phyloP scores from a whole-genome alignment of 192 early-diverging fungal genomes.

The Backusella macrospora region DNA sequence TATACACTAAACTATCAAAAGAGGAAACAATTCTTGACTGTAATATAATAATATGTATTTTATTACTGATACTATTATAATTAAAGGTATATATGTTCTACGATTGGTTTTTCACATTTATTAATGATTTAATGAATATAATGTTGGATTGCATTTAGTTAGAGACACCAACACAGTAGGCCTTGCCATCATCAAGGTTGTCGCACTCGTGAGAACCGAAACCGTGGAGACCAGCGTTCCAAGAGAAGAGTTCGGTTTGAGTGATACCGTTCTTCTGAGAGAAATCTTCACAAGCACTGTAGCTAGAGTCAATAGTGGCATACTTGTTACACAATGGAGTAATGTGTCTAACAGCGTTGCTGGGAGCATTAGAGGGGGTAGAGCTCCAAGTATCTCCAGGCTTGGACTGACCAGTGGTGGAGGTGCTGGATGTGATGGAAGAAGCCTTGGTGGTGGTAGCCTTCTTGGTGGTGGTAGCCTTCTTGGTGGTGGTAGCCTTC shows the following conservation, averaged over 20 bases:
- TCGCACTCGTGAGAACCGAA: slow-evolving; percentile 33
- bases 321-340: slow-evolving; percentile 34
- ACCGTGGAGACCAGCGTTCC: slow-evolving; percentile 39
- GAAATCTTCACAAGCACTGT: slow-evolving; percentile 28
- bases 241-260: slow-evolving; percentile 30
- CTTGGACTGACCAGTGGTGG: slow-evolving; percentile 4
- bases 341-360: slow-evolving; percentile 32
- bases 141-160: not conserved
- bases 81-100: too few relatives aligned
- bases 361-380: slow-evolving; percentile 20
- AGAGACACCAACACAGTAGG: slow-evolving; percentile 35
- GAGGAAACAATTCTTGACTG: too few relatives aligned
- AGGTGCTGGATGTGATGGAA: not conserved
- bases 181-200: slow-evolving; percentile 40
- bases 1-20: too few relatives aligned
- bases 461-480: slow-evolving; percentile 11
- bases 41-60: too few relatives aligned
- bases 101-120: too few relatives aligned
- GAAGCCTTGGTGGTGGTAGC: slow-evolving; percentile 7
- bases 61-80: too few relatives aligned
- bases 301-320: slow-evolving; percentile 8
- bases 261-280: slow-evolving; percentile 22
- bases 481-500: slow-evolving; percentile 25
- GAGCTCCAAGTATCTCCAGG: slow-evolving; percentile 18
- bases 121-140: not conserved